Base-by-base conservation (phyloP, 345 rosid species). In the Euphorbia tirucalli region DNA sequence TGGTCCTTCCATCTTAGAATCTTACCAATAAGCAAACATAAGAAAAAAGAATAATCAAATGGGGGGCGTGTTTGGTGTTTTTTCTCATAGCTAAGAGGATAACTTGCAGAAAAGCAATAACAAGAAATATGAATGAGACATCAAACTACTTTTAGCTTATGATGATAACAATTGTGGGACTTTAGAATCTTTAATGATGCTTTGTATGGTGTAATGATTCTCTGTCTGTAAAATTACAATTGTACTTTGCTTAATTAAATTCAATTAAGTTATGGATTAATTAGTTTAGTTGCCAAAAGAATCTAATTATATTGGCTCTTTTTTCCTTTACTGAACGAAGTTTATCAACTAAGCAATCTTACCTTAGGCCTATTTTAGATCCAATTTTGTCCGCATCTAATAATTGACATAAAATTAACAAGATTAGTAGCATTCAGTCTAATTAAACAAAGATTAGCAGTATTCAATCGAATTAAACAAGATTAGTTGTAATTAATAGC, bases 111-210 rank as follows among this genome's bases (percentile, higher is more conserved):
- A 61, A 14, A 28, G 0, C 16, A 61, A 35, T 62, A 39, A 37
- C 16, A 65, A 43, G 19, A 66, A 48, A 18, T n/a, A 28, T 48
- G 69, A 46, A 66, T 46, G 22, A 28, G 69, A 66, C 69, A 65
- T 65, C 7, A 66, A 66, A 46, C 57, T 27, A 48, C 69, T 66
- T 46, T 25, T 5, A 13, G 19, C 19, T 16, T 24, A 63, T 32
- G 39, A 61, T 27, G 24, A 62, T 62, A 37, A 22, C 2, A 55
- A 55, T 7, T 2, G 24, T 2, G 11, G 25, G 61, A 6, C n/a
- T 32, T 35, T 3, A 24, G 28, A 61, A 61, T 61, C 46, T 61
- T 61, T 19, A 5, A 35, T 61, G 3, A 6, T 61, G 66, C 25
- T n/a, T 32, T 59, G 9, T 10, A 59, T 25, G 63, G 1, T 55